phyloP scores from a whole-genome alignment of 169 alveolate species.

The Plasmodium berghei region DNA sequence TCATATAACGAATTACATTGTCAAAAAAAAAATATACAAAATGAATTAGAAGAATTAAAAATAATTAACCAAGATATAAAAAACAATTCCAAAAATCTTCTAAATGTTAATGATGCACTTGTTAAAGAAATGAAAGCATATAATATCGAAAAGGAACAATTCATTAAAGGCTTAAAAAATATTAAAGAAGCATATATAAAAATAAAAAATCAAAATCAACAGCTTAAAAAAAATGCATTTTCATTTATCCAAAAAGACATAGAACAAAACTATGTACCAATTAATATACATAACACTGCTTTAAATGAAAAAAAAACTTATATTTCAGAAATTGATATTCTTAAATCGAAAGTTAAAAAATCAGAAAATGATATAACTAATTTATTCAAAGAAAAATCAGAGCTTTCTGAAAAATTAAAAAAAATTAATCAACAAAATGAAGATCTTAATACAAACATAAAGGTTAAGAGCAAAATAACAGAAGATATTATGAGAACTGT shows the following conservation, averaged over 20 bases:
- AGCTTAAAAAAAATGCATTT: constrained; percentile 45
- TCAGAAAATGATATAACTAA: constrained; percentile 6
- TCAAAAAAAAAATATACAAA: constrained; percentile 31
- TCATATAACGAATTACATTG: constrained; percentile 49
- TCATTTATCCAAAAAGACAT: constrained; percentile 54
- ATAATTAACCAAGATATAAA: constrained; percentile 48
- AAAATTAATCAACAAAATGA: constrained; percentile 35
- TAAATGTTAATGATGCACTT: constrained; percentile 47
- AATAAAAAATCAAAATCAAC: constrained; percentile 55
- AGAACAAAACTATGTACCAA: constrained; percentile 48
- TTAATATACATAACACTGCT: constrained; percentile 30
- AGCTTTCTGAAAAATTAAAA: constrained; percentile 2
- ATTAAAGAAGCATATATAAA: constrained; percentile 63
- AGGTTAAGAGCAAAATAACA: constrained; percentile 54
- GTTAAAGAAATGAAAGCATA: constrained; percentile 59
- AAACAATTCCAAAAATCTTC: constrained; percentile 54
- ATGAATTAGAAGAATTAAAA: constrained; percentile 33
- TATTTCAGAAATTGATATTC: constrained; percentile 28
- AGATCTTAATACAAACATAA: constrained; percentile 50
- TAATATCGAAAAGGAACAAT: constrained; percentile 43
- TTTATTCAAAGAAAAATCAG: constrained; percentile 23
- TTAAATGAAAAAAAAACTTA: constrained; percentile 41
- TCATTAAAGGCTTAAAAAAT: constrained; percentile 63
- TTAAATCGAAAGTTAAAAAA: constrained; percentile 32
- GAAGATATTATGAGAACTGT: constrained; percentile 45